Conservation (phyloP, 768 basidiomycete genomes). For the Tricholoma flavovirens region DNA sequence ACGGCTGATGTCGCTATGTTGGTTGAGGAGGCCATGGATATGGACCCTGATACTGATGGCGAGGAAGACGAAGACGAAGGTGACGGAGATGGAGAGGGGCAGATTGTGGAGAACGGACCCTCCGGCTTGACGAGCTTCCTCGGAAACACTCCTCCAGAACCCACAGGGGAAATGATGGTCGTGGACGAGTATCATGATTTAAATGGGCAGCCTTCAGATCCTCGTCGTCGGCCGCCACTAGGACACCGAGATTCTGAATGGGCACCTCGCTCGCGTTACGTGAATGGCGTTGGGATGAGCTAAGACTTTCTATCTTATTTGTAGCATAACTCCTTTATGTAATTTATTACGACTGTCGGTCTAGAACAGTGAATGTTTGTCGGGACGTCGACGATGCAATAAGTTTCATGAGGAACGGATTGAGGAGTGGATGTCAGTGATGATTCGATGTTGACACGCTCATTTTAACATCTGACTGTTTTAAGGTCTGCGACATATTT, state of each 20-base stretch:
- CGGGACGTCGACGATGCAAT: not conserved
- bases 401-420: too few species aligned
- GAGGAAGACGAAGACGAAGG: slow-evolving; percentile 4
- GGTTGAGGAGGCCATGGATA: slow-evolving; percentile 31
- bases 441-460: too few species aligned
- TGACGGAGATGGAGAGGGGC: not conserved
- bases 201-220: slow-evolving; percentile 6
- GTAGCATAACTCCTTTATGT: slow-evolving; percentile 5
- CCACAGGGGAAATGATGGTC: slow-evolving; percentile 1
- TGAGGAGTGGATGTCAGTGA: too few species aligned
- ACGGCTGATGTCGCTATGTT: slow-evolving; percentile 25
- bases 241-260: not conserved
- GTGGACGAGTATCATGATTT: not conserved
- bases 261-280: not conserved
- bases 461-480: too few species aligned
- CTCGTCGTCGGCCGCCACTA: slow-evolving; percentile 9
- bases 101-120: not conserved
- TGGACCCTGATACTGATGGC: slow-evolving; percentile 18
- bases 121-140: not conserved
- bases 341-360: not conserved
- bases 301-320: not conserved
- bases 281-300: not conserved
- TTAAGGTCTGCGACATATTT: too few species aligned
- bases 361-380: not conserved
- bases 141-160: not conserved